Evolutionary conservation across 495 filamentous ascomycete genomes (phyloP).

Genomic region (Polyplosphaeria fusca): DNA sequence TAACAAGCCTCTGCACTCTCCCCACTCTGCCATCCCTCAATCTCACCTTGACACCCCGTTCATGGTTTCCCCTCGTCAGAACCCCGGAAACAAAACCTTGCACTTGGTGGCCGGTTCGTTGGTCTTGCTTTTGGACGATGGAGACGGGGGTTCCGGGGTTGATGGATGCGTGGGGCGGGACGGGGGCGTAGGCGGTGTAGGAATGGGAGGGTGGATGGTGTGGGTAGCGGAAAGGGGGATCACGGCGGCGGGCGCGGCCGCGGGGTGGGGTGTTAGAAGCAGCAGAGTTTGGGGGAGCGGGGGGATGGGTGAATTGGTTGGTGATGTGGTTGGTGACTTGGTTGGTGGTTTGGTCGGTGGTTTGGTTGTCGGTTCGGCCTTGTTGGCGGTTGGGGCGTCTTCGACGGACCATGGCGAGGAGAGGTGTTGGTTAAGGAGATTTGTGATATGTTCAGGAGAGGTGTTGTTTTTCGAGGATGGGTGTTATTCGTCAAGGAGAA

Average conservation of each 20-base stretch:
- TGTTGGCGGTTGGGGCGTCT: slow-evolving; percentile 4
- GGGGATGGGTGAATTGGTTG: background rate
- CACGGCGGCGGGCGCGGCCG: background rate
- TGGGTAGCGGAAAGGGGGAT: background rate
- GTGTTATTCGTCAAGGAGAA: background rate
- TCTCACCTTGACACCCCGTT: slow-evolving; percentile 73
- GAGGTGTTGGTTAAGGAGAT: background rate
- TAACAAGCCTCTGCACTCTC: slow-evolving; percentile 57
- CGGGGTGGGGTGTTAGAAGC: too few species aligned
- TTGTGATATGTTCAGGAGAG: background rate
- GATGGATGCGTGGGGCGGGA: slow-evolving; percentile 31
- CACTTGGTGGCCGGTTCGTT: slow-evolving; percentile 65
- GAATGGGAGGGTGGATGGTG: background rate
- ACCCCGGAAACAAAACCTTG: slow-evolving; percentile 58
- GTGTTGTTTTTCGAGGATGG: background rate
- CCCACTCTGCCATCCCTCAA: slow-evolving; percentile 65
- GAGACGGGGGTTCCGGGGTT: slow-evolving; percentile 58
- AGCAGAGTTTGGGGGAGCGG: background rate
- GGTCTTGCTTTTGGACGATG: slow-evolving; percentile 69
- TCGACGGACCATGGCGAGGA: background rate
- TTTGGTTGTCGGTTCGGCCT: background rate
- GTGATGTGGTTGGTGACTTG: background rate
- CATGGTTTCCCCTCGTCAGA: slow-evolving; percentile 66
- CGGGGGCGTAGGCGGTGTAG: background rate
- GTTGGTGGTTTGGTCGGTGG: background rate